These are phyloP conservation scores for Fomitopsis palustris DNA, from an alignment of 1,284 basidiomycete species.

Conservation along the genomic window DNA sequence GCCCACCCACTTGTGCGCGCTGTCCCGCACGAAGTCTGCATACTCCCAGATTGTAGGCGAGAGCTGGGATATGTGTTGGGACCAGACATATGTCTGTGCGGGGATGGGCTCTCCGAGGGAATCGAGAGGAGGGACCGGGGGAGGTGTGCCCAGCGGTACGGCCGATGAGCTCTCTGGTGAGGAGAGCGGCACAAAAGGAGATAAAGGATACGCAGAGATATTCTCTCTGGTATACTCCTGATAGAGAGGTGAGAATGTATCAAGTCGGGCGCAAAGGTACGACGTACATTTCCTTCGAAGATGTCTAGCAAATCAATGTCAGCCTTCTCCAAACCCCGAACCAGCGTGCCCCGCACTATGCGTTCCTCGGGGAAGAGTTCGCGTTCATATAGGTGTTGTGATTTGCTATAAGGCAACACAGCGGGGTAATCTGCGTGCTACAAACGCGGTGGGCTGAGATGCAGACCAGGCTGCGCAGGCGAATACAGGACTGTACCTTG, in stretches of 20 bases:
- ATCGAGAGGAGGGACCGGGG: conserved; percentile 31
- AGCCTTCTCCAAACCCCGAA: conserved; percentile 53
- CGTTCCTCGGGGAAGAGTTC: conserved; percentile 47
- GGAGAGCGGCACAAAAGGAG: conserved; percentile 33
- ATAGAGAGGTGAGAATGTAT: not conserved
- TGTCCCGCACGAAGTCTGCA: conserved; percentile 65
- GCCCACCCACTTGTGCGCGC: conserved; percentile 72
- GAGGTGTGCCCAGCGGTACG: conserved; percentile 37
- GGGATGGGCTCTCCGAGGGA: conserved; percentile 35
- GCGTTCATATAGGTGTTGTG: conserved; percentile 37
- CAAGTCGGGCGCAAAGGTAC: not conserved
- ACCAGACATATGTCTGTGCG: conserved; percentile 75
- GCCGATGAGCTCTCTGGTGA: conserved; percentile 21
- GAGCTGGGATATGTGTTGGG: conserved; percentile 39
- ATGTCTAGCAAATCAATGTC: conserved; percentile 65
- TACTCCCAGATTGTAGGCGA: conserved; percentile 72
- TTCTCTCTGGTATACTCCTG: conserved; percentile 69
- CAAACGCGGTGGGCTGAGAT: not conserved
- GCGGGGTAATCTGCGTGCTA: conserved; percentile 79
- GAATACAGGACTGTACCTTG: conserved; percentile 24
- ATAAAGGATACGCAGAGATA: conserved; percentile 55
- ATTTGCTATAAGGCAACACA: conserved; percentile 54
- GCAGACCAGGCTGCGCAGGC: not conserved
- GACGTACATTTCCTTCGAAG: conserved; percentile 78
- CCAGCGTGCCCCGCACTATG: conserved; percentile 68